These are phyloP conservation scores for Xylaria sp. DNA, from an alignment of 495 filamentous ascomycete genomes.

Conservation along the genomic window DNA sequence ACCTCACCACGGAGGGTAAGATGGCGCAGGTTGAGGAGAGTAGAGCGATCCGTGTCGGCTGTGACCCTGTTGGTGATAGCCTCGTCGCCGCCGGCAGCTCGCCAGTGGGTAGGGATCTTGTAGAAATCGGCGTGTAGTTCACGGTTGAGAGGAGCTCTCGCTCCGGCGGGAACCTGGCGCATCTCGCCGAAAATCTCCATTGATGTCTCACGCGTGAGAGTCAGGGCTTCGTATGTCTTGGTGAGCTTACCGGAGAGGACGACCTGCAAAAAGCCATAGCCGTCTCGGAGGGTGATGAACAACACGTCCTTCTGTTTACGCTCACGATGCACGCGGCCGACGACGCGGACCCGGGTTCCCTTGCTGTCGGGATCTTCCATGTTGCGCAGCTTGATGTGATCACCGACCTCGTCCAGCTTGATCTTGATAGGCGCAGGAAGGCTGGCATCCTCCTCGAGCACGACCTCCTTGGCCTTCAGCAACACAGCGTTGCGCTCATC, in stretches of 20 bases:
- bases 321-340: conserved; percentile 85
- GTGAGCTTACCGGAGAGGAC: conserved; percentile 81
- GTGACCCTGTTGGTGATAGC: conserved; percentile 93
- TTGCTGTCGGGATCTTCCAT: conserved; percentile 51
- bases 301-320: conserved; percentile 85
- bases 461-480: conserved; percentile 66
- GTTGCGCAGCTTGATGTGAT: conserved; percentile 24
- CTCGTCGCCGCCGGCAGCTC: conserved; percentile 86
- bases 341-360: conserved; percentile 81
- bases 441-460: conserved; percentile 79
- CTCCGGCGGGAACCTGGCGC: conserved; percentile 78
- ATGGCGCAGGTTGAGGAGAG: conserved; percentile 88
- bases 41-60: conserved; percentile 69
- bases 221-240: conserved; percentile 90
- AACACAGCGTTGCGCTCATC: conserved; percentile 64
- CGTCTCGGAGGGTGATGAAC: conserved; percentile 87
- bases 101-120: conserved; percentile 60
- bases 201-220: conserved; percentile 87
- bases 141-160: conserved; percentile 82
- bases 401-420: conserved; percentile 63
- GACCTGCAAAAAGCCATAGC: conserved; percentile 90
- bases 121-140: conserved; percentile 96
- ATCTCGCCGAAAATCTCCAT: conserved; percentile 90
- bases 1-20: conserved; percentile 89
- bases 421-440: conserved; percentile 81